phyloP scores from a whole-genome alignment of 352 stramenopile species.

The Phytopythium oedochilum region DNA sequence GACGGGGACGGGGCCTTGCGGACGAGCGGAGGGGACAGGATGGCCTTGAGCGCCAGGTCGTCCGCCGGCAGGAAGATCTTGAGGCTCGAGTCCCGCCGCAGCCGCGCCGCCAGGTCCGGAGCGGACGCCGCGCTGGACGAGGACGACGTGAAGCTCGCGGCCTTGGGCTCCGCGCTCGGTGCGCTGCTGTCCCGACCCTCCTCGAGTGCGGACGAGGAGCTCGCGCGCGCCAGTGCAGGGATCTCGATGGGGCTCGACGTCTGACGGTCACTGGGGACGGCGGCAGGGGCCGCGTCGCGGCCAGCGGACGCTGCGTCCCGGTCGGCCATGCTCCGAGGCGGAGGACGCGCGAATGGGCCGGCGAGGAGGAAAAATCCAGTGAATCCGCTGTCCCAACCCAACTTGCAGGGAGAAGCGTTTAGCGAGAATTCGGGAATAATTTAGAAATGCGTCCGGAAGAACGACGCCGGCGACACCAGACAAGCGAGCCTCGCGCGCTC shows the following conservation, averaged over 20 bases:
- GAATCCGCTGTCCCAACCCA: not conserved
- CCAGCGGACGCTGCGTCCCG: not conserved
- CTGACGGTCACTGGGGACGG: not conserved
- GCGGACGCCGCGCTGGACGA: too few relatives aligned
- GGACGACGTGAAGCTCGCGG: not conserved
- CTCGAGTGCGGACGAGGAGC: not conserved
- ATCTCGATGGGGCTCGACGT: not conserved
- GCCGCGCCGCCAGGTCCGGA: not conserved
- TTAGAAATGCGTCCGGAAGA: not conserved
- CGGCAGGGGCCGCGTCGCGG: not conserved
- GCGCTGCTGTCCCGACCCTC: not conserved
- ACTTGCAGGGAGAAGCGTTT: too few relatives aligned
- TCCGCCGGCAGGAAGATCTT: slow-evolving; percentile 54
- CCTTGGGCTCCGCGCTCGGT: not conserved
- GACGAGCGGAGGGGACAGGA: slow-evolving; percentile 31
- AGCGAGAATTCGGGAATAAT: not conserved
- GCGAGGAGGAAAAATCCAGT: slow-evolving; percentile 3
- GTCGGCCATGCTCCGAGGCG: not conserved
- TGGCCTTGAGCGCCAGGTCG: slow-evolving; percentile 48
- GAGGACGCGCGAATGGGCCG: too few relatives aligned
- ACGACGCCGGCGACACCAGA: too few relatives aligned
- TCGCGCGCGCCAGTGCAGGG: not conserved
- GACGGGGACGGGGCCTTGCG: not conserved
- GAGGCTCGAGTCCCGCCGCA: slow-evolving; percentile 25
- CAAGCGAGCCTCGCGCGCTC: too few relatives aligned